A percentile compares a stretch with the other conserved stretches of the same genome.
phyloP scores from a whole-genome alignment of 805 yeast species.

The Ogataea nitratoaversa region DNA sequence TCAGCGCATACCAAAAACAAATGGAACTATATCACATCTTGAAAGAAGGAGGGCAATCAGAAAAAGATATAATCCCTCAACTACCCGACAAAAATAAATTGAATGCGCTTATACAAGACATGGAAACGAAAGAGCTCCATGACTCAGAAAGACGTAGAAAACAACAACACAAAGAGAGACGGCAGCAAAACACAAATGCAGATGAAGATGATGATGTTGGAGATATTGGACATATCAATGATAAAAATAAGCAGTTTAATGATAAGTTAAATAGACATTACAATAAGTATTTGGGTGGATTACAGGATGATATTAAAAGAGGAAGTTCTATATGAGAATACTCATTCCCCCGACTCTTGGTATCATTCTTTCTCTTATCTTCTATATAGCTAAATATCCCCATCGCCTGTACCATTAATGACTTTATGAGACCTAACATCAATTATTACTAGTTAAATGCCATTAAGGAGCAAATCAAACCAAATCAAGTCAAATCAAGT shows the following conservation, averaged over 20 bases:
- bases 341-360: neutral
- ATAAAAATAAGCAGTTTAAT: slow-evolving; percentile 70
- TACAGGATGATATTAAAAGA: slow-evolving; percentile 21
- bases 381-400: no score
- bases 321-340: slow-evolving; percentile 16
- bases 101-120: slow-evolving; percentile 29
- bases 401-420: no score
- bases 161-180: slow-evolving; percentile 9
- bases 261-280: slow-evolving; percentile 60
- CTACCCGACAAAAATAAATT: slow-evolving; percentile 35
- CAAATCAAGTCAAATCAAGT: no score
- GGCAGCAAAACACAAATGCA: neutral
- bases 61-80: slow-evolving; percentile 19
- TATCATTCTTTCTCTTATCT: no score
- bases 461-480: no score
- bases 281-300: slow-evolving; percentile 29
- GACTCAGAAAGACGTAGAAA: slow-evolving; percentile 35
- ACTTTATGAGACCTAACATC: no score
- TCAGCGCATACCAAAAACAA: slow-evolving; percentile 40
- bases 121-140: slow-evolving; percentile 34
- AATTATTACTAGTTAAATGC: no score
- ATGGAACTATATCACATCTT: slow-evolving; percentile 27
- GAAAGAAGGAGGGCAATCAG: slow-evolving; percentile 19
- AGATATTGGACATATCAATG: slow-evolving; percentile 52
- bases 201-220: slow-evolving; percentile 29